These are phyloP conservation scores for Petunia axillaris DNA, from an alignment of 257 asterid species.

Conservation along the genomic window DNA sequence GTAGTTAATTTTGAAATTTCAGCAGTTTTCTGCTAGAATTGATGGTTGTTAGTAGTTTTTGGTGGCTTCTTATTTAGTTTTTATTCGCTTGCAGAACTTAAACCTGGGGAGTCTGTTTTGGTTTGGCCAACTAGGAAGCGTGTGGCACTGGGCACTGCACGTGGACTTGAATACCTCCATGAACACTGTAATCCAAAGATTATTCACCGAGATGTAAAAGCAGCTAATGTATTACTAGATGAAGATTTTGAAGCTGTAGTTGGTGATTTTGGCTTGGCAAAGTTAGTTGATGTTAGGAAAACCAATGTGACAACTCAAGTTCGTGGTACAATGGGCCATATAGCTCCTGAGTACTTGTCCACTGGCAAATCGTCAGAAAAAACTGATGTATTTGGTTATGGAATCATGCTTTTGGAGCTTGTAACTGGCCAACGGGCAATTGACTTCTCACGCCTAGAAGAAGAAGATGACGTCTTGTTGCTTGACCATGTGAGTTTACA, in stretches of 20 bases:
- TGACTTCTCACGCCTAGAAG: slow-evolving; percentile 90
- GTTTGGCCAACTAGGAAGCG: slow-evolving; percentile 82
- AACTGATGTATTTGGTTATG: slow-evolving; percentile 91
- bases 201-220: slow-evolving; percentile 91
- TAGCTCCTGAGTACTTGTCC: slow-evolving; percentile 91
- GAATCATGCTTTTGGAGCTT: slow-evolving; percentile 84
- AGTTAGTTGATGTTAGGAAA: slow-evolving; percentile 77
- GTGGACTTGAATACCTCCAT: slow-evolving; percentile 90
- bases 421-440: slow-evolving; percentile 94
- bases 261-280: slow-evolving; percentile 95
- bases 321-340: slow-evolving; percentile 98
- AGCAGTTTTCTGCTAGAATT: neutral
- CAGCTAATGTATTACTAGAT: slow-evolving; percentile 84
- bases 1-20: neutral
- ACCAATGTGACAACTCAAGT: slow-evolving; percentile 90
- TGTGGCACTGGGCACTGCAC: slow-evolving; percentile 89
- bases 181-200: slow-evolving; percentile 93
- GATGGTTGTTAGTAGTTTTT: neutral
- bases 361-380: slow-evolving; percentile 92
- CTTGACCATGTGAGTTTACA: slow-evolving; percentile 75
- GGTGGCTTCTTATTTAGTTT: neutral
- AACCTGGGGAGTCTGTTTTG: slow-evolving; percentile 72
- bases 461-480: slow-evolving; percentile 86
- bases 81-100: slow-evolving; percentile 55
- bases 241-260: slow-evolving; percentile 90